Percentiles rank a stretch among this genome's conserved stretches.
Evolutionary conservation across 2,329 filamentous ascomycete genomes (phyloP).

Genomic region (Sclerotinia trifoliorum): DNA sequence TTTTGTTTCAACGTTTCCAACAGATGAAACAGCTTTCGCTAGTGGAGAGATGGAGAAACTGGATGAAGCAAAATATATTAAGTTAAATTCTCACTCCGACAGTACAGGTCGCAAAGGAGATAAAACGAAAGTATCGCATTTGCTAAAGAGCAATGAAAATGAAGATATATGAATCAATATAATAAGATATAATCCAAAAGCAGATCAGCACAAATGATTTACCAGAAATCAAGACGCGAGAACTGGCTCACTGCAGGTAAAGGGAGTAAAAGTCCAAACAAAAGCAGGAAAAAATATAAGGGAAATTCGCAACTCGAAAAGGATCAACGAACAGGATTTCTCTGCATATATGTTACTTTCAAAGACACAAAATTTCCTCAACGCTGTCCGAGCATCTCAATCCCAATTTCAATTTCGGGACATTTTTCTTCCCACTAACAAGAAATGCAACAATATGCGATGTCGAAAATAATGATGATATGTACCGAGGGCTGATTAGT

Average conservation of each 20-base stretch:
- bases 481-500: neutral
- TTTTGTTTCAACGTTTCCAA: neutral
- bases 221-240: slow-evolving; percentile 5
- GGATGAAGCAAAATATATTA: neutral
- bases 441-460: neutral
- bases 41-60: neutral
- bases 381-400: neutral
- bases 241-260: neutral
- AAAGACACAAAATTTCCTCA: neutral
- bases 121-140: neutral
- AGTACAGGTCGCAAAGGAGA: neutral
- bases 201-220: slow-evolving; percentile 7
- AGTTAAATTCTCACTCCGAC: neutral
- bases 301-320: neutral
- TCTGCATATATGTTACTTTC: neutral
- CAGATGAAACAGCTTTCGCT: neutral
- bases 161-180: neutral
- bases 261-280: neutral
- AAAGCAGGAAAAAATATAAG: neutral
- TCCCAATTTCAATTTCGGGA: neutral
- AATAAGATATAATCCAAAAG: neutral
- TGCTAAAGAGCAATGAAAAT: neutral
- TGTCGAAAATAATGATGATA: neutral
- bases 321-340: neutral
- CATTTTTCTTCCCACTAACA: neutral